A percentile compares a stretch with the other conserved stretches of the same genome.
Evolutionary conservation across 2,329 filamentous ascomycete genomes (phyloP).

Genomic region (Paramyrothecium sp.): DNA sequence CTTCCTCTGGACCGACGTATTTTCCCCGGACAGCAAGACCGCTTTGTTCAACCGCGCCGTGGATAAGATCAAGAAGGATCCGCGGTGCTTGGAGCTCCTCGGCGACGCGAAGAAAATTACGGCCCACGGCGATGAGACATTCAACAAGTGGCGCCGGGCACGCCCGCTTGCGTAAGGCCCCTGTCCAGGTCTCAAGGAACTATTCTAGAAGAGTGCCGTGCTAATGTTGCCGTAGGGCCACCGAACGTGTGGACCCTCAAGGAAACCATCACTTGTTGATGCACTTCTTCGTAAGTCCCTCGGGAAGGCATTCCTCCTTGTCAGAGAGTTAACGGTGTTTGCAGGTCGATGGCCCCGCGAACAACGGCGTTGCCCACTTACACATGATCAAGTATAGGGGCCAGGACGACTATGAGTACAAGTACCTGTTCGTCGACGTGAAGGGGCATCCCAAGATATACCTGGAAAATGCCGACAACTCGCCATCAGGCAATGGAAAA

Average conservation of each 20-base stretch:
- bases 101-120: constrained; percentile 73
- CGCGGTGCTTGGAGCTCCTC: constrained; percentile 69
- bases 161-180: constrained; percentile 55
- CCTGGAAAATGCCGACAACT: constrained; percentile 58
- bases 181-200: background rate
- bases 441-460: constrained; percentile 67
- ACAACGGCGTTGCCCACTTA: constrained; percentile 70
- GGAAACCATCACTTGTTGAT: constrained; percentile 81
- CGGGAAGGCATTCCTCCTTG: background rate
- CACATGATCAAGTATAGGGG: constrained; percentile 72
- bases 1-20: constrained; percentile 78
- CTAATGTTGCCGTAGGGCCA: constrained; percentile 52
- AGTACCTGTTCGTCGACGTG: constrained; percentile 77
- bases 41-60: constrained; percentile 87
- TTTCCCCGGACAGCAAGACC: constrained; percentile 81
- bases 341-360: constrained; percentile 74
- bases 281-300: constrained; percentile 72
- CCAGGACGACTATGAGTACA: constrained; percentile 71
- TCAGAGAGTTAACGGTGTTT: background rate
- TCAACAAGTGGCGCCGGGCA: constrained; percentile 75
- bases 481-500: constrained; percentile 27
- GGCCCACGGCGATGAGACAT: constrained; percentile 78
- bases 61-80: constrained; percentile 71
- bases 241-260: constrained; percentile 65
- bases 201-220: background rate